Evolutionary conservation across 2,329 filamentous ascomycete genomes (phyloP), one percentile per base, ranked within the genome.

Genomic region (Fusarium caatingaense): DNA sequence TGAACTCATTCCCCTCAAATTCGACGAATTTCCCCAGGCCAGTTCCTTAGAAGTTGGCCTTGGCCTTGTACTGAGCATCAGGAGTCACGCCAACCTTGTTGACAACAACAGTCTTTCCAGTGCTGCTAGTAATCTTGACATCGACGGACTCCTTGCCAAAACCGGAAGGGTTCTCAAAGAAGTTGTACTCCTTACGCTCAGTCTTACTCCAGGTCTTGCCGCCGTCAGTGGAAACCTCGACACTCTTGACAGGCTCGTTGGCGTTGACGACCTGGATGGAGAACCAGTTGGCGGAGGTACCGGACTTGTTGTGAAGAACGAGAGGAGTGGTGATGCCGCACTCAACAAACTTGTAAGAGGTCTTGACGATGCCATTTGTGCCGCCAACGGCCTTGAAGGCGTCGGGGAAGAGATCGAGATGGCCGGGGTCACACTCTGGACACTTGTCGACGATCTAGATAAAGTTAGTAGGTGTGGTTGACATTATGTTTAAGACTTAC

Each of bases 181-280:
- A 91, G 82, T 91, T 87, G 76, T 88, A 88, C 28, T 80, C 77
- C 59, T 82, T 77, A 49, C 89, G 82, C 4, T 79, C 82, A 1
- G 89, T 90, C n/a, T 76, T 51, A 76, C 85, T 77, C 89, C 88
- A 91, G 16, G 85, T 87, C 56, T 72, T 82, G 20, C 89, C 89
- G 13, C 86, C 83, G 72, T 91, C 85, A 20, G 83, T 87, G 62
- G 86, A 88, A 61, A 91, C 88, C 70, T 91, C 88, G 25, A 91
- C 81, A 67, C 80, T 83, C 56, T 81, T 72, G 42, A 91, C 83
- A 18, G 83, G 82, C 64, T 86, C 81, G 76, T 89, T 89, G 72
- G 86, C 80, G 78, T 91, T 91, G 72, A 89, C 82, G 45, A 91
- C 88, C 77, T 92, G 89, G 83, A 80, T 79, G 45, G 76, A 76